These are phyloP conservation scores for Simmondsia chinensis DNA, from an alignment of 148 eudicot genomes.

Conservation along the genomic window DNA sequence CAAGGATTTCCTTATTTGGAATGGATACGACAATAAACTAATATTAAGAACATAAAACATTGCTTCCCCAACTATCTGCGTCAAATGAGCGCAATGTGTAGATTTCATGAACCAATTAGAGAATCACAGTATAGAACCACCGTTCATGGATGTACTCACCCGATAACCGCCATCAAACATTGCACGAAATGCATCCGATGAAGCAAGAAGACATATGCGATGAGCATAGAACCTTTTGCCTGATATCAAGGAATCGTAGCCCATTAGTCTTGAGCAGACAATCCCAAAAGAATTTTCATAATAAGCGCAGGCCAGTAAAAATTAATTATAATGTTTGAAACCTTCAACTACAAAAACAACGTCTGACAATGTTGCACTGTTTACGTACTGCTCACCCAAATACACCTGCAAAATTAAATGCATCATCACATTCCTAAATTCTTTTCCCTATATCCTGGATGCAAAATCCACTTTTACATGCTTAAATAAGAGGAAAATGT, in stretches of 20 bases:
- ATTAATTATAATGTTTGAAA: constrained; percentile 15
- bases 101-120: too few species aligned
- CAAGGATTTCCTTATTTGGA: too few species aligned
- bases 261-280: background rate
- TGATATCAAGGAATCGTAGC: constrained; percentile 12
- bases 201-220: constrained; percentile 81
- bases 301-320: too few species aligned
- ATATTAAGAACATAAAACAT: too few species aligned
- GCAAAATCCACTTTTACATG: too few species aligned
- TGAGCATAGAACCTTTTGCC: constrained; percentile 81
- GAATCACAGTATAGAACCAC: too few species aligned
- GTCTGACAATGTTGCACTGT: constrained; percentile 67
- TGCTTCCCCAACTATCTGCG: too few species aligned
- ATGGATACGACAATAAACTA: too few species aligned
- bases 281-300: background rate
- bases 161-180: constrained; percentile 97
- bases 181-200: constrained; percentile 84
- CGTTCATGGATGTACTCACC: too few species aligned
- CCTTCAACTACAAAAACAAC: constrained; percentile 86
- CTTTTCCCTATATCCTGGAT: too few species aligned
- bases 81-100: too few species aligned
- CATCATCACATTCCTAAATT: background rate
- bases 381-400: constrained; percentile 77
- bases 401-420: constrained; percentile 52
- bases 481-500: too few species aligned